Conservation (phyloP, 371 early-diverging fungal genomes). For the Mucor irregularis region DNA sequence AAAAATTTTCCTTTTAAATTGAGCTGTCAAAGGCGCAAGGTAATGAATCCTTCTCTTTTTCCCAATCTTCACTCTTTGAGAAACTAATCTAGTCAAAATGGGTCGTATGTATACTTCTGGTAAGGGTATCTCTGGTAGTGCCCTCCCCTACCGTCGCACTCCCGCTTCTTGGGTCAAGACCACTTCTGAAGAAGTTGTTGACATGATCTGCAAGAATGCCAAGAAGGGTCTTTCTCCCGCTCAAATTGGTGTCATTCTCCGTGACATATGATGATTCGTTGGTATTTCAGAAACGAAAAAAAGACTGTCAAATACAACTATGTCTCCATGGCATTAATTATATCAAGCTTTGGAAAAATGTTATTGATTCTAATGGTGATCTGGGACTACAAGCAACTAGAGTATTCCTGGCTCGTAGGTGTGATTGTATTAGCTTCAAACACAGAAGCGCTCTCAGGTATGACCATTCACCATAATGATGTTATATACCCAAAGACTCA, state of each 20-base stretch:
- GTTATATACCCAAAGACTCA: neutral
- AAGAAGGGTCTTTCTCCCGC: conserved; percentile 99
- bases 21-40: neutral
- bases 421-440: conserved; percentile 83
- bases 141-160: conserved; percentile 98
- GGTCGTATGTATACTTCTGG: conserved; percentile 87
- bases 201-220: conserved; percentile 98
- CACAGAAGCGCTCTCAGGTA: conserved; percentile 83
- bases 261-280: conserved; percentile 72
- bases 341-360: conserved; percentile 90
- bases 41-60: conserved; percentile 16
- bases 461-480: neutral
- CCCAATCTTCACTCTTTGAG: conserved; percentile 19
- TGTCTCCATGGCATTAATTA: conserved; percentile 77
- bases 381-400: conserved; percentile 88
- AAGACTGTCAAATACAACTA: conserved; percentile 53
- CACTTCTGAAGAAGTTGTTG: conserved; percentile 95
- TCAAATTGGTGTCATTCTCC: conserved; percentile 98
- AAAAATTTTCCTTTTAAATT: conserved; percentile 7
- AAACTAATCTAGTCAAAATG: conserved; percentile 22
- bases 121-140: conserved; percentile 98
- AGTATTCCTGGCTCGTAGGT: conserved; percentile 83
- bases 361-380: conserved; percentile 90
- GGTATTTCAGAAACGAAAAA: conserved; percentile 23
- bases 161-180: conserved; percentile 98